phyloP scores from a whole-genome alignment of 306 rosid species.

The Trichosanthes cucumerina region DNA sequence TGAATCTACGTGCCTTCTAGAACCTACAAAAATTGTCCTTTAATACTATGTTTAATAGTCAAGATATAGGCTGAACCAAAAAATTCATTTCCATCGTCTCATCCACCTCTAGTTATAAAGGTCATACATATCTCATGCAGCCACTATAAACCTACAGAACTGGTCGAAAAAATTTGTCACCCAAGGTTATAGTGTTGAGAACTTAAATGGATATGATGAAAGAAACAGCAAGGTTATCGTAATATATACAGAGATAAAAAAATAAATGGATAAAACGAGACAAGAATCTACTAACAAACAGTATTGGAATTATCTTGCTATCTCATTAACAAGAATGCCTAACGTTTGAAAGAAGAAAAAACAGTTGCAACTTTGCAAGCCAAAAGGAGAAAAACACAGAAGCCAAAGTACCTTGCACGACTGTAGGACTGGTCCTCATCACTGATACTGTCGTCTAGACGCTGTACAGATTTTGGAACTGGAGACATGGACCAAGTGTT shows the following conservation, averaged over 20 bases:
- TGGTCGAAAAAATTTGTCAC: background rate
- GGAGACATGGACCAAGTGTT: conserved; percentile 65
- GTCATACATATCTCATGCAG: background rate
- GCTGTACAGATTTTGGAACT: conserved; percentile 41
- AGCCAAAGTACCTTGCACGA: conserved; percentile 35
- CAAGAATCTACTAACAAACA: background rate
- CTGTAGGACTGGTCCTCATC: conserved; percentile 56
- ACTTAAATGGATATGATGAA: background rate
- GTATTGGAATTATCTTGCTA: background rate
- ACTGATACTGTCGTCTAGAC: conserved; percentile 53
- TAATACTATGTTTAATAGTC: background rate
- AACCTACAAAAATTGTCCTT: background rate
- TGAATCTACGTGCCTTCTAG: background rate
- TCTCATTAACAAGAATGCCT: background rate
- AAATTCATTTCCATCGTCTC: background rate
- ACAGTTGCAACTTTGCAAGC: background rate
- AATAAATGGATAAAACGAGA: background rate
- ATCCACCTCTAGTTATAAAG: background rate
- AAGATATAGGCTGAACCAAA: background rate
- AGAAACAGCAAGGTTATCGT: background rate
- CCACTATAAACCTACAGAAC: background rate
- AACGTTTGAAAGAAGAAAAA: background rate
- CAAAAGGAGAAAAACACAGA: background rate
- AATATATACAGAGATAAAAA: background rate
- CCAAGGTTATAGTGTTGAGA: background rate